Conservation (phyloP, 192 early-diverging fungal species). For the Coemansia reversa region DNA sequence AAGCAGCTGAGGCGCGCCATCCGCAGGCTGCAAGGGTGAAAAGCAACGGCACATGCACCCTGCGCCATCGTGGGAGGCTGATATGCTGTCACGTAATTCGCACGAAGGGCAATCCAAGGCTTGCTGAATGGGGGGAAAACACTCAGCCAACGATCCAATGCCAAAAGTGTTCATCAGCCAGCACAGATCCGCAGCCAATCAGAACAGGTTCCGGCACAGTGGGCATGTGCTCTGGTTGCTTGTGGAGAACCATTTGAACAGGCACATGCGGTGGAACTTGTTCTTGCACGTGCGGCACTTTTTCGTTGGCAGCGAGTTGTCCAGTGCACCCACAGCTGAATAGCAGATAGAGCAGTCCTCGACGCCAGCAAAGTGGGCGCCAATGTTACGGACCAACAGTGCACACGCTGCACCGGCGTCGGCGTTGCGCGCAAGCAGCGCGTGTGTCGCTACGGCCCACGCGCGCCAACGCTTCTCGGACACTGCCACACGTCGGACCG, state of each 20-base stretch:
- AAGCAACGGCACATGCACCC: no score
- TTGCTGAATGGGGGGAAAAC: background rate
- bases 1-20: no score
- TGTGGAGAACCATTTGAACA: slow-evolving; percentile 84
- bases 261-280: slow-evolving; percentile 88
- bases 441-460: slow-evolving; percentile 51
- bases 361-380: slow-evolving; percentile 93
- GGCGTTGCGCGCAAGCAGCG: slow-evolving; percentile 72
- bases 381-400: slow-evolving; percentile 80
- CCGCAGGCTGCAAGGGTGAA: no score
- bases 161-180: background rate
- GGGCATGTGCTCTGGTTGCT: slow-evolving; percentile 72
- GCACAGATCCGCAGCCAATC: background rate
- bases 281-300: slow-evolving; percentile 94
- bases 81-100: no score
- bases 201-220: slow-evolving; percentile 62
- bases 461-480: slow-evolving; percentile 56
- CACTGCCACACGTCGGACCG: slow-evolving; percentile 44
- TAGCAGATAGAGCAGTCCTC: slow-evolving; percentile 99
- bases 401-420: slow-evolving; percentile 76
- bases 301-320: slow-evolving; percentile 83
- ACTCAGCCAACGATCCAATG: background rate
- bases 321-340: slow-evolving; percentile 86
- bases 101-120: background rate
- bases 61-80: no score